These are phyloP conservation scores for Aspergillus texensis DNA, from an alignment of 2,329 filamentous ascomycete species.

Conservation along the genomic window DNA sequence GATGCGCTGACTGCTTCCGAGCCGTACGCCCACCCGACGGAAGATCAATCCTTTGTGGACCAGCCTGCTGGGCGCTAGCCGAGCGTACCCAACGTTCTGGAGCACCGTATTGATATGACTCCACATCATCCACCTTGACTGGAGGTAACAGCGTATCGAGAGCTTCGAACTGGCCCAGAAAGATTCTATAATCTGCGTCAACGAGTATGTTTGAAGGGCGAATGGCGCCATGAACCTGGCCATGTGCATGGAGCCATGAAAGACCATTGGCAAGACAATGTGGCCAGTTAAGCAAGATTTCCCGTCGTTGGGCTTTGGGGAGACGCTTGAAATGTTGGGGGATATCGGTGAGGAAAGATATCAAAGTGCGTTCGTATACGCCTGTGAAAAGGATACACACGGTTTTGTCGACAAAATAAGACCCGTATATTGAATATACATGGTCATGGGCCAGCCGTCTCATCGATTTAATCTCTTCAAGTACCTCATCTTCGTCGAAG, in stretches of 20 bases:
- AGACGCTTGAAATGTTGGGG: constrained; percentile 46
- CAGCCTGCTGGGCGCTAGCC: constrained; percentile 38
- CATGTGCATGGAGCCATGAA: constrained; percentile 59
- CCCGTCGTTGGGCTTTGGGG: constrained; percentile 44
- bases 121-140: constrained; percentile 56
- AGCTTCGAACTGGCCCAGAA: constrained; percentile 60
- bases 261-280: constrained; percentile 58
- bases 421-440: constrained; percentile 47
- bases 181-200: constrained; percentile 58
- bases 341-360: constrained; percentile 46
- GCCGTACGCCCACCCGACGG: constrained; percentile 47
- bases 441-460: constrained; percentile 47
- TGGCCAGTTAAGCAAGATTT: constrained; percentile 49
- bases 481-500: constrained; percentile 43
- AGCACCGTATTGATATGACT: constrained; percentile 61
- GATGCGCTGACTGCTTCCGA: constrained; percentile 29
- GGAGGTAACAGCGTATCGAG: constrained; percentile 57
- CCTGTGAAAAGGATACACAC: constrained; percentile 48
- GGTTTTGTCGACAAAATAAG: constrained; percentile 47
- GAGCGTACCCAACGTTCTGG: constrained; percentile 56
- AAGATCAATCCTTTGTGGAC: constrained; percentile 32
- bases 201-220: constrained; percentile 63
- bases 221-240: constrained; percentile 59
- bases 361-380: constrained; percentile 44
- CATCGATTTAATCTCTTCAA: constrained; percentile 43